Evolutionary conservation across 306 rosid genomes (phyloP).

Genomic region (Morella rubra): DNA sequence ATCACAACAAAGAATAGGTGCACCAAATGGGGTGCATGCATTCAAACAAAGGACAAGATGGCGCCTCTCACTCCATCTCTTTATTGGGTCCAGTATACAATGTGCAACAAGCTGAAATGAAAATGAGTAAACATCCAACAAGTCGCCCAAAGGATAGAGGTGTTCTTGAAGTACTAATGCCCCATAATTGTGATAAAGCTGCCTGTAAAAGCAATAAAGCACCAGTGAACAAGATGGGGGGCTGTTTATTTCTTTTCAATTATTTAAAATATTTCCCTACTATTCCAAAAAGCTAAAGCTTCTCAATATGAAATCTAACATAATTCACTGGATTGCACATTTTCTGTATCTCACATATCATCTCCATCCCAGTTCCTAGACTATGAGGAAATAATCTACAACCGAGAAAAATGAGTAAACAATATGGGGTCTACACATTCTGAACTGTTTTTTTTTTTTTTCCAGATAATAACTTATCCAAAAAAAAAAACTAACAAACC

Average conservation of each 20-base stretch:
- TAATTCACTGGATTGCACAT: neutral
- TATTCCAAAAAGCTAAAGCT: neutral
- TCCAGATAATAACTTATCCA: no score
- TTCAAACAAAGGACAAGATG: slow-evolving; percentile 20
- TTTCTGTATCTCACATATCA: neutral
- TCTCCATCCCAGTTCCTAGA: neutral
- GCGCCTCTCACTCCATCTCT: slow-evolving; percentile 44
- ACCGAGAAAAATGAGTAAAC: no score
- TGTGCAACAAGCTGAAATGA: slow-evolving; percentile 60
- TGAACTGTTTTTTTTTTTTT: no score
- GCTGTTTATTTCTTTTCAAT: neutral
- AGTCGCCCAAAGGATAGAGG: slow-evolving; percentile 56
- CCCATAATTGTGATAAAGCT: slow-evolving; percentile 60
- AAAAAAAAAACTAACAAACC: no score
- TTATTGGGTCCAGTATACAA: slow-evolving; percentile 77
- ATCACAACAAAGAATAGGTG: slow-evolving; percentile 11
- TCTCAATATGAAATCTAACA: neutral
- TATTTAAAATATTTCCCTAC: neutral
- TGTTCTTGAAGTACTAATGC: slow-evolving; percentile 40
- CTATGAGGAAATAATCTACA: neutral
- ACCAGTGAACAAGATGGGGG: neutral
- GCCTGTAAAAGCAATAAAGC: slow-evolving; percentile 46
- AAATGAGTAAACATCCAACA: slow-evolving; percentile 56
- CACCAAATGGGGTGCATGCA: slow-evolving; percentile 11
- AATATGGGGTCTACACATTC: no score